Evolutionary conservation across 2,329 filamentous ascomycete species (phyloP).

Genomic region (Diaporthe nobilis): DNA sequence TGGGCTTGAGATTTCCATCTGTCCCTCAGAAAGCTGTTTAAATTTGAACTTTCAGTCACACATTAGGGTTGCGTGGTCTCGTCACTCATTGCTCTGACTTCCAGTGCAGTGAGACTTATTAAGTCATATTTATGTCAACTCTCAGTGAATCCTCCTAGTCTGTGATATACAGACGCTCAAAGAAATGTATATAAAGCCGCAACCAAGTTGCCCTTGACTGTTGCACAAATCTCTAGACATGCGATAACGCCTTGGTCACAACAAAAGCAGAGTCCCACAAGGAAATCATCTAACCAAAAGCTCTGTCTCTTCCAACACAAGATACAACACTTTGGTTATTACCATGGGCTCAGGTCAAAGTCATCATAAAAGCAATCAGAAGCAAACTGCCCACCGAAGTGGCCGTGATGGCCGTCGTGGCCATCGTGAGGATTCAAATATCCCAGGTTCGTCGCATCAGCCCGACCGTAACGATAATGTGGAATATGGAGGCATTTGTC

Average conservation of each 20-base stretch:
- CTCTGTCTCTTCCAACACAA: not conserved
- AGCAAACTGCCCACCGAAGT: no score
- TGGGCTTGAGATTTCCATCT: not conserved
- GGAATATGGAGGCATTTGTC: not conserved
- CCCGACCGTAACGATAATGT: not conserved
- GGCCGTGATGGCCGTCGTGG: no score
- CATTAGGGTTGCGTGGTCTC: no score
- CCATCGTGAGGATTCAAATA: not conserved
- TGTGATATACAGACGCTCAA: not conserved
- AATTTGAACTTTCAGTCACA: not conserved
- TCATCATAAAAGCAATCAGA: rapidly evolving
- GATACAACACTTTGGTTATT: not conserved
- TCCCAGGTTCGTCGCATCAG: not conserved
- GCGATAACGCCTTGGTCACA: not conserved
- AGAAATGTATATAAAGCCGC: not conserved
- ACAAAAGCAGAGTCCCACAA: not conserved
- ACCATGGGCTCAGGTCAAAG: not conserved
- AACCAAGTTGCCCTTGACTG: no score
- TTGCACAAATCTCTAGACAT: not conserved
- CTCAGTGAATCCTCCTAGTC: not conserved
- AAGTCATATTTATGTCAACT: not conserved
- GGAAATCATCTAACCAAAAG: not conserved
- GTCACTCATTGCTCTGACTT: conserved; percentile 12
- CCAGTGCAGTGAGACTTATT: not conserved
- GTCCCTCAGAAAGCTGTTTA: not conserved